Evolutionary conservation across 2,329 filamentous ascomycete species (phyloP), one percentile per base, ranked within the genome.

Genomic region (Colletotrichum destructivum): DNA sequence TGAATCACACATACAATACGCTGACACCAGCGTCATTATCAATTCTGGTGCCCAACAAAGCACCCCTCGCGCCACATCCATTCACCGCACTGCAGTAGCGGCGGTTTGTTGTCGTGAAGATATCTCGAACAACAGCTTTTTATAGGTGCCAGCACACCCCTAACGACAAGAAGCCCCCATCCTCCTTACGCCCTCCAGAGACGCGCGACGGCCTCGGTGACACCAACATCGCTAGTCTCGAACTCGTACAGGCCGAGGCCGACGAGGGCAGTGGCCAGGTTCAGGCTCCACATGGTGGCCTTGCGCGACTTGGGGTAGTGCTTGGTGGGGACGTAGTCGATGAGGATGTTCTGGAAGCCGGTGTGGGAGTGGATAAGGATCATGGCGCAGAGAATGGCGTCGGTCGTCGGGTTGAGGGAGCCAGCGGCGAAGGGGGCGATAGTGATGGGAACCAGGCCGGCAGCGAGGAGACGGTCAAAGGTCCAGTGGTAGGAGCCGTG

Each of bases 401-500:
- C 96, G 79, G 93, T 89, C 75, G 93, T 87, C 62, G 96, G 96
- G 89, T 98, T 97, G 76, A 98, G 88, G 49, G 94, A 94, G 79
- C 95, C 95, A 72, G 94, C 92, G 73, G 95, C 95, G 84, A 99
- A 99, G 74, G 96, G 96, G 49, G 95, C 92, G 76, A 98, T 88
- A 74, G 93, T 94, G 75, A 99, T 87, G 62, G 96, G 97, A 73
- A 99, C 86, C 73, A 99, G 90, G 67, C 91, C 93, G 69, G 90
- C 92, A 69, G 94, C 92, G 77, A 98, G 86, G 68, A 94, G 82
- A 80, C 94, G 95, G 88, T 99, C 96, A 79, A 98, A 98, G 72
- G 93, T 94, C 96, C 96, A 99, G 89, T 99, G 96, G 88, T 98
- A 99, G 83, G 93, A 97, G 78, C 96, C 96, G 85, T 99, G 94